These are phyloP conservation scores for Aureobasidium musti DNA, from an alignment of 2,329 filamentous ascomycete species.

Conservation along the genomic window DNA sequence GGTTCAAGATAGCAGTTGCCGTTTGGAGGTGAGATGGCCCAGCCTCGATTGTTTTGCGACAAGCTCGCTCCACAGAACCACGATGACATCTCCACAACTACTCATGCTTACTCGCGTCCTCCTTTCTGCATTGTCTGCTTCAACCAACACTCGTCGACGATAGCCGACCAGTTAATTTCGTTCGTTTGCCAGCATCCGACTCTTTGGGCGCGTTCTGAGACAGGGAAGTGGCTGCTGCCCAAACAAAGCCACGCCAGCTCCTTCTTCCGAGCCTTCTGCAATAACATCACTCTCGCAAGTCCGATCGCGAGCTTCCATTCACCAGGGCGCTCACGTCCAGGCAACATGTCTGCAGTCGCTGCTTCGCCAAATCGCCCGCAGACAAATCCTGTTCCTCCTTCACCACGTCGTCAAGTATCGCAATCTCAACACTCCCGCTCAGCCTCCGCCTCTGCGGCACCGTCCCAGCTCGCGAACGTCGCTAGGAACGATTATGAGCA, in stretches of 20 bases:
- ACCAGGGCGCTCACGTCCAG: no score
- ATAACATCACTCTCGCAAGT: no score
- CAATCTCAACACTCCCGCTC: conserved; percentile 38
- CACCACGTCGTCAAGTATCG: conserved; percentile 40
- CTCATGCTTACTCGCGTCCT: background rate
- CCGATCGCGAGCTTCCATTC: no score
- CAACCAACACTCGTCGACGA: conserved; percentile 2
- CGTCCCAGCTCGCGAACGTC: conserved; percentile 51
- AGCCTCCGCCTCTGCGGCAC: conserved; percentile 45
- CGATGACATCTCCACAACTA: background rate
- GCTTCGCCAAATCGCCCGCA: conserved; percentile 43
- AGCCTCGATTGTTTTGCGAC: no score
- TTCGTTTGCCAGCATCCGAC: background rate
- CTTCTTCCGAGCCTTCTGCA: no score
- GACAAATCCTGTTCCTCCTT: conserved; percentile 45
- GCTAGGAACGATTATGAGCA: conserved; percentile 73
- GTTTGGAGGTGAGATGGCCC: no score
- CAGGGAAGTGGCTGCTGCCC: no score
- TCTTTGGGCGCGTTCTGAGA: background rate
- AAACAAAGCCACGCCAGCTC: no score
- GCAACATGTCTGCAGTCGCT: no score
- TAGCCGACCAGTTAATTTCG: background rate
- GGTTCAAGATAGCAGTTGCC: no score
- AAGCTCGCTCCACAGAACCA: background rate
- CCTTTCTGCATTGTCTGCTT: background rate